phyloP scores from a whole-genome alignment of 2,329 filamentous ascomycete species.

The Fusarium denticulatum region DNA sequence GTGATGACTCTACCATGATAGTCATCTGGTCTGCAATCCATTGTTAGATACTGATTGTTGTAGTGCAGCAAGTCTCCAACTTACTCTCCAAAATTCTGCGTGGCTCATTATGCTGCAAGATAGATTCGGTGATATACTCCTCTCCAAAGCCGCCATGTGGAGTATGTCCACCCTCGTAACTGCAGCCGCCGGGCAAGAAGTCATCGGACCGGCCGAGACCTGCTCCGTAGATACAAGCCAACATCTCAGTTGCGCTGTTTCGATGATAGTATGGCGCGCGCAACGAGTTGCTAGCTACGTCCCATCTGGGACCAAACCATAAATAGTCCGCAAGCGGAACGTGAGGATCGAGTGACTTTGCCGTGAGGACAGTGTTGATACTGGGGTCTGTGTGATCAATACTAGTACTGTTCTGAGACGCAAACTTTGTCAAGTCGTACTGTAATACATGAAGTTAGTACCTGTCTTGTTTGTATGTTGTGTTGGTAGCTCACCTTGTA shows the following conservation, averaged over 20 bases:
- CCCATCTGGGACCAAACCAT: constrained; percentile 1
- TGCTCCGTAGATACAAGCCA: constrained; percentile 6
- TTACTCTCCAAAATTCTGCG: constrained; percentile 4
- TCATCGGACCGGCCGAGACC: constrained; percentile 12
- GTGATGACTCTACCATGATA: constrained; percentile 9
- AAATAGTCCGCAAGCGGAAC: constrained; percentile 1
- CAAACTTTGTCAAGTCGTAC: constrained; percentile 26
- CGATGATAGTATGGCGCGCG: constrained; percentile 7
- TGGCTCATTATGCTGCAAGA: constrained; percentile 12
- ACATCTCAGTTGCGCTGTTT: background rate
- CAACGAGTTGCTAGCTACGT: constrained; percentile 8
- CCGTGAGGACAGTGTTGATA: constrained; percentile 10
- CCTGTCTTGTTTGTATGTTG: fast-evolving
- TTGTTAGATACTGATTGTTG: background rate
- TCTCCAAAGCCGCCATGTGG: constrained; percentile 15
- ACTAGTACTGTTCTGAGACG: background rate
- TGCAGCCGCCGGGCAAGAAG: constrained; percentile 1
- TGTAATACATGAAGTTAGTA: background rate
- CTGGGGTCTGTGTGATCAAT: constrained; percentile 19
- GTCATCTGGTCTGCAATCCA: constrained; percentile 6
- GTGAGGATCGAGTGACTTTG: constrained; percentile 7
- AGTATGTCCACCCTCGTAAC: constrained; percentile 19
- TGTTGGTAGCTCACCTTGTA: background rate
- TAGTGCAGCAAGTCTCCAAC: background rate
- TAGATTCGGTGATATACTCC: background rate